Evolutionary conservation across 352 stramenopile species (phyloP).

Genomic region (Phytophthora cajani): DNA sequence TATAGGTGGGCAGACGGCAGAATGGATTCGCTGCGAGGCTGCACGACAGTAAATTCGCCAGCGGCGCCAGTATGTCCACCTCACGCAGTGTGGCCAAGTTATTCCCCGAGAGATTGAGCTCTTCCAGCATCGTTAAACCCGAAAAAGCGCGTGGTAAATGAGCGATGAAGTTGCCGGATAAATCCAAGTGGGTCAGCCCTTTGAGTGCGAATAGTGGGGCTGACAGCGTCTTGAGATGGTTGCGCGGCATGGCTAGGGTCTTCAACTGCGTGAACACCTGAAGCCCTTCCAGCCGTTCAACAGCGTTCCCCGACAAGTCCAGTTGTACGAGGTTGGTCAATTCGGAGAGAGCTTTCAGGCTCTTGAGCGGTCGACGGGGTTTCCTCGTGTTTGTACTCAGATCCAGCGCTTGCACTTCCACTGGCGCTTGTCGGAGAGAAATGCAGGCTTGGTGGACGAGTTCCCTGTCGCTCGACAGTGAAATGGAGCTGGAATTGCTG

Average conservation of each 20-base stretch:
- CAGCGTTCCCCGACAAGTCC: conserved; percentile 70
- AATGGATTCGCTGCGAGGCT: conserved; percentile 77
- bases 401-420: conserved; percentile 46
- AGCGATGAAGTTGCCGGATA: conserved; percentile 84
- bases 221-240: conserved; percentile 74
- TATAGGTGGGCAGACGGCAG: conserved; percentile 76
- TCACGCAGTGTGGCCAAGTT: conserved; percentile 76
- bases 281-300: conserved; percentile 62
- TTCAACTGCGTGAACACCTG: conserved; percentile 59
- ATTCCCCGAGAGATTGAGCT: conserved; percentile 76
- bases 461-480: conserved; percentile 41
- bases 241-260: conserved; percentile 59
- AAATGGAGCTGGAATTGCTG: conserved; percentile 24
- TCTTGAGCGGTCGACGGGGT: conserved; percentile 67
- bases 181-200: conserved; percentile 55
- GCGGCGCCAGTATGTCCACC: conserved; percentile 61
- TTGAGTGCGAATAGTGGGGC: conserved; percentile 52
- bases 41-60: conserved; percentile 70
- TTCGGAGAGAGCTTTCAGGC: conserved; percentile 48
- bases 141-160: conserved; percentile 71
- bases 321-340: conserved; percentile 62
- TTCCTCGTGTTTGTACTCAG: conserved; percentile 59
- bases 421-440: conserved; percentile 28
- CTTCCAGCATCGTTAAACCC: conserved; percentile 56
- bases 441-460: conserved; percentile 48